A percentile compares a stretch with the other conserved stretches of the same genome.
Evolutionary conservation across 768 basidiomycete genomes (phyloP).

Genomic region (Boletus sp.): DNA sequence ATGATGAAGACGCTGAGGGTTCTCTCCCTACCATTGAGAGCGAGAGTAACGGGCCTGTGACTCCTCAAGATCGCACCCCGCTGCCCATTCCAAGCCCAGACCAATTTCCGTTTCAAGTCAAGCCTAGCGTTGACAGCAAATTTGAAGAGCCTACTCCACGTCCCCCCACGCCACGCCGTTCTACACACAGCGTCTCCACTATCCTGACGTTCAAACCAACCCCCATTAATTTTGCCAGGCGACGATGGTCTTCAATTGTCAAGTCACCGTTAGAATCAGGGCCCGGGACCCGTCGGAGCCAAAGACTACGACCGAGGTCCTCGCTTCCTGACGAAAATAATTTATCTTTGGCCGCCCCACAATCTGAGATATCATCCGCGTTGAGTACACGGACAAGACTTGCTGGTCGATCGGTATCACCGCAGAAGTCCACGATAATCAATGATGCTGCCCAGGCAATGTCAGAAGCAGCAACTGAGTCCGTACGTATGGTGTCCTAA

Average conservation of each 20-base stretch:
- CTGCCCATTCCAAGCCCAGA: slow-evolving; percentile 39
- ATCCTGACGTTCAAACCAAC: slow-evolving; percentile 57
- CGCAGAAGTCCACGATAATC: slow-evolving; percentile 27
- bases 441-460: slow-evolving; percentile 20
- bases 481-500: slow-evolving; percentile 29
- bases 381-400: slow-evolving; percentile 30
- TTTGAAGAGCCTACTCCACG: slow-evolving; percentile 22
- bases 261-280: slow-evolving; percentile 36
- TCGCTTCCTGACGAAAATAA: slow-evolving; percentile 29
- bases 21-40: slow-evolving; percentile 42
- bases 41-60: slow-evolving; percentile 49
- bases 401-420: slow-evolving; percentile 34
- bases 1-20: slow-evolving; percentile 29
- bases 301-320: slow-evolving; percentile 33
- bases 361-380: slow-evolving; percentile 29
- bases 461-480: slow-evolving; percentile 26
- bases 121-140: slow-evolving; percentile 15
- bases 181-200: slow-evolving; percentile 29
- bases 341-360: slow-evolving; percentile 25
- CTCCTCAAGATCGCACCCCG: slow-evolving; percentile 50
- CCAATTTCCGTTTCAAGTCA: slow-evolving; percentile 24
- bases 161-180: slow-evolving; percentile 23
- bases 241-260: slow-evolving; percentile 51
- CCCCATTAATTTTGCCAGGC: slow-evolving; percentile 60
- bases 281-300: slow-evolving; percentile 33